Conservation (phyloP, 176 grass and related monocot genomes). For the Aegilops longissima region DNA sequence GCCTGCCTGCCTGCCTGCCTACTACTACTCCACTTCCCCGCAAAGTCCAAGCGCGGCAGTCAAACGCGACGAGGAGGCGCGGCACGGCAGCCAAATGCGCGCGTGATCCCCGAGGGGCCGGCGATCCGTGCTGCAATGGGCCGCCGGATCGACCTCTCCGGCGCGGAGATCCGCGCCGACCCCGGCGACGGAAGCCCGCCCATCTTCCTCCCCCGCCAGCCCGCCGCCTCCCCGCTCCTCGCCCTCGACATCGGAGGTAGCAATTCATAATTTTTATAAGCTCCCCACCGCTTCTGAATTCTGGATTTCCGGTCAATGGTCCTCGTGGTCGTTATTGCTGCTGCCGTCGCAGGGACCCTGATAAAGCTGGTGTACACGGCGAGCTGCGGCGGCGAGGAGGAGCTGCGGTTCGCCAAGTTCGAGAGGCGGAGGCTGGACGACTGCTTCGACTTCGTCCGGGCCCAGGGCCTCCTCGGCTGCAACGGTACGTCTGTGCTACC, state of each 20-base stretch:
- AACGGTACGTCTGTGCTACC: slow-evolving; percentile 27
- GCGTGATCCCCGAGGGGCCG: background rate
- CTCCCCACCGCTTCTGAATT: background rate
- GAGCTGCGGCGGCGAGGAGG: slow-evolving; percentile 33
- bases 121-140: background rate
- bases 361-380: slow-evolving; percentile 90
- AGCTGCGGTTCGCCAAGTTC: slow-evolving; percentile 85
- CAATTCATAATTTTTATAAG: background rate
- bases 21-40: background rate
- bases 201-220: slow-evolving; percentile 77
- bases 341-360: slow-evolving; percentile 60
- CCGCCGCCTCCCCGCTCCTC: slow-evolving; percentile 58
- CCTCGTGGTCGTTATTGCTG: background rate
- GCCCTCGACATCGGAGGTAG: slow-evolving; percentile 86
- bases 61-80: no score
- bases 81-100: slow-evolving; percentile 29
- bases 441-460: slow-evolving; percentile 69
- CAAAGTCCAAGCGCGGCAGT: background rate
- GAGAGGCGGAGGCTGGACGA: slow-evolving; percentile 75
- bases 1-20: background rate
- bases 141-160: slow-evolving; percentile 49
- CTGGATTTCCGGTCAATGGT: background rate
- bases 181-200: slow-evolving; percentile 51
- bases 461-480: slow-evolving; percentile 46
- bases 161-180: slow-evolving; percentile 74